phyloP scores from a whole-genome alignment of 768 basidiomycete species.

The Serendipita indica region DNA sequence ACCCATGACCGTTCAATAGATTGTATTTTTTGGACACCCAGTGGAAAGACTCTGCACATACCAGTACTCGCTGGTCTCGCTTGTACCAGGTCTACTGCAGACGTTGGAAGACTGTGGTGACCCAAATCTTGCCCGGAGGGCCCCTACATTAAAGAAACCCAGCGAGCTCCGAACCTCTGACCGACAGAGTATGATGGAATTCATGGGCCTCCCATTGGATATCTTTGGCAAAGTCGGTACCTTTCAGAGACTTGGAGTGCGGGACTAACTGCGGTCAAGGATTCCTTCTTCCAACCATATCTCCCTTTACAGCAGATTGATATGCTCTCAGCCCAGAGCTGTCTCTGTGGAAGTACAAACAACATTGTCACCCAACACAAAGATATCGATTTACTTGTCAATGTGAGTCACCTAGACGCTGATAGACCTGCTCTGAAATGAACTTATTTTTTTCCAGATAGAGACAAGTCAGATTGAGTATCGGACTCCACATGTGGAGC shows the following conservation, averaged over 20 bases:
- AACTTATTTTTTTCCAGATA: slow-evolving; percentile 33
- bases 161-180: slow-evolving; percentile 80
- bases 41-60: slow-evolving; percentile 94
- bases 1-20: slow-evolving; percentile 30
- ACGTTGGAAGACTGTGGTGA: slow-evolving; percentile 84
- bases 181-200: slow-evolving; percentile 77
- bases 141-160: slow-evolving; percentile 50
- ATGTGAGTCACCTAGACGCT: slow-evolving; percentile 33
- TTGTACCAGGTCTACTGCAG: slow-evolving; percentile 81
- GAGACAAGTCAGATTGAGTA: slow-evolving; percentile 82
- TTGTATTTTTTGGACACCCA: slow-evolving; percentile 94
- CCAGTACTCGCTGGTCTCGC: slow-evolving; percentile 90
- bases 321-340: slow-evolving; percentile 64
- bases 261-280: slow-evolving; percentile 29
- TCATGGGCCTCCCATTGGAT: slow-evolving; percentile 85
- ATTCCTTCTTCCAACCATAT: slow-evolving; percentile 96
- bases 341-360: slow-evolving; percentile 93
- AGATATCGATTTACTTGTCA: slow-evolving; percentile 80
- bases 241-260: background rate
- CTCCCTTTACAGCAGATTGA: slow-evolving; percentile 91
- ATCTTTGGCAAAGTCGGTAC: slow-evolving; percentile 68
- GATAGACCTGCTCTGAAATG: background rate
- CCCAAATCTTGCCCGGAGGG: slow-evolving; percentile 51
- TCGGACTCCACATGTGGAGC: slow-evolving; percentile 64
- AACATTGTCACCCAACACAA: slow-evolving; percentile 86